These are phyloP conservation scores for Thermothielavioides terrestris DNA, from an alignment of 495 filamentous ascomycete species.

Conservation along the genomic window DNA sequence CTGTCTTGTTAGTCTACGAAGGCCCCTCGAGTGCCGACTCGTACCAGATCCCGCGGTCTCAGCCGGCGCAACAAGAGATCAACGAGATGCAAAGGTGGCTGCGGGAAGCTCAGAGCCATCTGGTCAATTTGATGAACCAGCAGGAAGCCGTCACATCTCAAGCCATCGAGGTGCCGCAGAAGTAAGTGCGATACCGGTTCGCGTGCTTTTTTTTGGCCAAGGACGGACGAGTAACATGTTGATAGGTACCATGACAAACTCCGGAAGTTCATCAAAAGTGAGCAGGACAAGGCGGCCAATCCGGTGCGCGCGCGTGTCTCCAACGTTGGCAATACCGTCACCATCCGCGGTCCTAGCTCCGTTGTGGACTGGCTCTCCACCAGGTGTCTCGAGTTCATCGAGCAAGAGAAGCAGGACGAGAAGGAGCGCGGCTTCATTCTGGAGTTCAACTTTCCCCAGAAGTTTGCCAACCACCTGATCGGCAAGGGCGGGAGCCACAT, in stretches of 20 bases:
- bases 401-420: slow-evolving; percentile 77
- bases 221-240: slow-evolving; percentile 1
- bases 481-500: slow-evolving; percentile 89
- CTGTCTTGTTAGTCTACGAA: slow-evolving; percentile 82
- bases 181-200: too few species aligned
- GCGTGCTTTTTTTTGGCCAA: too few species aligned
- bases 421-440: slow-evolving; percentile 77
- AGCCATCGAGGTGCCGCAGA: slow-evolving; percentile 60
- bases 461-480: slow-evolving; percentile 87
- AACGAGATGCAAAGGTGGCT: slow-evolving; percentile 49
- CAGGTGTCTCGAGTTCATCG: slow-evolving; percentile 68
- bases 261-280: slow-evolving; percentile 62
- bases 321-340: slow-evolving; percentile 47
- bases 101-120: slow-evolving; percentile 60
- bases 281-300: slow-evolving; percentile 56
- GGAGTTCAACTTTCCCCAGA: slow-evolving; percentile 86
- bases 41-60: slow-evolving; percentile 57
- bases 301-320: slow-evolving; percentile 66
- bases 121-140: slow-evolving; percentile 58
- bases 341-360: slow-evolving; percentile 65
- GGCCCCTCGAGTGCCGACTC: slow-evolving; percentile 47
- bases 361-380: slow-evolving; percentile 59
- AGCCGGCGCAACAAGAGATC: slow-evolving; percentile 34
- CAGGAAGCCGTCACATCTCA: slow-evolving; percentile 60
- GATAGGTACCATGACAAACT: slow-evolving; percentile 59